phyloP scores from a whole-genome alignment of 2,329 filamentous ascomycete genomes.

The Penicillium sp. region DNA sequence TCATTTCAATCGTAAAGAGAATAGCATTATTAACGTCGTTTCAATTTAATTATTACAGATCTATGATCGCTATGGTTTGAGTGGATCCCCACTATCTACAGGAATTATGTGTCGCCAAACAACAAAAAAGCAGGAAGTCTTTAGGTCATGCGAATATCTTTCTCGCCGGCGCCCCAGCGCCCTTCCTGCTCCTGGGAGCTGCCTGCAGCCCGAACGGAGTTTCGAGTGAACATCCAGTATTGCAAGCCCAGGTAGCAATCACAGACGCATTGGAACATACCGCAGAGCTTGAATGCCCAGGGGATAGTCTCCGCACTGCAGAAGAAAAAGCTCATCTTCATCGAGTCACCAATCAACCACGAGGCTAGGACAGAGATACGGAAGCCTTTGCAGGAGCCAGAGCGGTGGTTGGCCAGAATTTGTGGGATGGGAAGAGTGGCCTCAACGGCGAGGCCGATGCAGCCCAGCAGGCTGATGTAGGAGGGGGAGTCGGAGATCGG shows the following conservation, averaged over 20 bases:
- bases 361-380: slow-evolving; percentile 49
- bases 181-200: slow-evolving; percentile 26
- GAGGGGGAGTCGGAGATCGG: slow-evolving; percentile 43
- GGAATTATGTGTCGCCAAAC: background rate
- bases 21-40: background rate
- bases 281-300: slow-evolving; percentile 51
- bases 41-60: slow-evolving; percentile 8
- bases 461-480: slow-evolving; percentile 48
- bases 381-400: slow-evolving; percentile 51
- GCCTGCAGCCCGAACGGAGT: slow-evolving; percentile 22
- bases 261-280: slow-evolving; percentile 50
- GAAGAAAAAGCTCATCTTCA: slow-evolving; percentile 55
- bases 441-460: slow-evolving; percentile 49
- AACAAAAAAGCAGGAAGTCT: background rate
- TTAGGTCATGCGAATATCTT: slow-evolving; percentile 41
- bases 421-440: slow-evolving; percentile 51
- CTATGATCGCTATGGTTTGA: slow-evolving; percentile 7
- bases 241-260: slow-evolving; percentile 50
- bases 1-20: background rate
- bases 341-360: slow-evolving; percentile 51
- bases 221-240: slow-evolving; percentile 48
- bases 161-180: slow-evolving; percentile 33
- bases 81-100: slow-evolving; percentile 21
- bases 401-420: slow-evolving; percentile 48
- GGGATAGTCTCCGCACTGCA: slow-evolving; percentile 44